Evolutionary conservation across 768 basidiomycete genomes (phyloP).

Genomic region (Russula sp.): DNA sequence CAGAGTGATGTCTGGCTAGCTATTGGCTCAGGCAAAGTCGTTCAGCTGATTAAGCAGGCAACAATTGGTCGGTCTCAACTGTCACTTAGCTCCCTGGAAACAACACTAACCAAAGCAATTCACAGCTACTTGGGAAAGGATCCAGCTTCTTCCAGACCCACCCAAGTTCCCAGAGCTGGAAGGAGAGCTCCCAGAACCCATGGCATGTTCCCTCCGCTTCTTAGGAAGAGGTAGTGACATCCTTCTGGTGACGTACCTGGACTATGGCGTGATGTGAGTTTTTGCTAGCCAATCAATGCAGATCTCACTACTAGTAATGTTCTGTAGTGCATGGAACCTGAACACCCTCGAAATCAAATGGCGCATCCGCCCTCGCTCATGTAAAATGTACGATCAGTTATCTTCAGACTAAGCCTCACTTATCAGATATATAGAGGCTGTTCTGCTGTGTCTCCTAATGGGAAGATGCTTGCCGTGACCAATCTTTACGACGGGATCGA

Average conservation of each 20-base stretch:
- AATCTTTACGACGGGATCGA: background rate
- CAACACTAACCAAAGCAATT: background rate
- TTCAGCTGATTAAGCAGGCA: constrained; percentile 1
- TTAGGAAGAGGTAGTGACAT: background rate
- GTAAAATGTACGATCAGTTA: too few species aligned
- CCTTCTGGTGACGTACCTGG: background rate
- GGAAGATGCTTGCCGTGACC: too few species aligned
- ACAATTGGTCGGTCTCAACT: background rate
- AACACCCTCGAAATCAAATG: background rate
- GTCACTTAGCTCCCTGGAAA: background rate
- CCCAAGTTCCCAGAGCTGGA: background rate
- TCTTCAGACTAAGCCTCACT: too few species aligned
- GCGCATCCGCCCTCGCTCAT: too few species aligned
- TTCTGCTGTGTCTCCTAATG: too few species aligned
- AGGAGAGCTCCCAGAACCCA: background rate
- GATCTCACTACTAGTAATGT: background rate
- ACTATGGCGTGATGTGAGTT: constrained; percentile 1
- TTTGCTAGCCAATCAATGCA: too few species aligned
- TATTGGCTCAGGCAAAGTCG: background rate
- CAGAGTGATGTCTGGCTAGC: background rate
- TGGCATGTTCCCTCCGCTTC: background rate
- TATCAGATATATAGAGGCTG: too few species aligned
- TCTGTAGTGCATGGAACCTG: background rate
- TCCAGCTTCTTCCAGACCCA: background rate
- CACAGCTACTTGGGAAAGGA: too few species aligned